phyloP scores from a whole-genome alignment of 225 moss, liverwort and hornwort species.

The Climacium dendroides region DNA sequence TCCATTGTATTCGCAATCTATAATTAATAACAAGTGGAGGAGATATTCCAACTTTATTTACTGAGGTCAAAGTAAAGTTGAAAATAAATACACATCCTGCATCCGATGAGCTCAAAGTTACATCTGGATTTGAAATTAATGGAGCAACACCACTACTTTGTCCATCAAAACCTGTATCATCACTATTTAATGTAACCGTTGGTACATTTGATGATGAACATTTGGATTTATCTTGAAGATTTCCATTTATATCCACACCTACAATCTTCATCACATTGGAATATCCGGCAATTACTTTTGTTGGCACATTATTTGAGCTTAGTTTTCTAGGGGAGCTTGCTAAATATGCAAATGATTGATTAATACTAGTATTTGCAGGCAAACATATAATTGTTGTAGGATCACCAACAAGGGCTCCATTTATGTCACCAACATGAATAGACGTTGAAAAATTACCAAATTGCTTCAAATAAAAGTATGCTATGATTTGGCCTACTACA shows the following conservation, averaged over 20 bases:
- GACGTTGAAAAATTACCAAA: background rate
- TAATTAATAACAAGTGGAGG: background rate
- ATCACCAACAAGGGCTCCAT: background rate
- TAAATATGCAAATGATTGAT: slow-evolving; percentile 8
- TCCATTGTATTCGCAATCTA: background rate
- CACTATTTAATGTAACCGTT: background rate
- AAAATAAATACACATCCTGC: slow-evolving; percentile 3
- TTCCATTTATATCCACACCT: slow-evolving; percentile 23
- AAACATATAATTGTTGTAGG: background rate
- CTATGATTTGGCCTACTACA: background rate
- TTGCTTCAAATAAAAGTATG: background rate
- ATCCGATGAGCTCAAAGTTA: background rate
- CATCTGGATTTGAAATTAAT: background rate
- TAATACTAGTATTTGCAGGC: background rate
- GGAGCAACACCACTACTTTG: slow-evolving; percentile 12
- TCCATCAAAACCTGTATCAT: slow-evolving; percentile 10
- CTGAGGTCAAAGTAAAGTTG: slow-evolving; percentile 5
- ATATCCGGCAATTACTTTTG: background rate
- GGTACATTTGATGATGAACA: background rate
- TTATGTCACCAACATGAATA: background rate
- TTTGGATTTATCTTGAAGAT: slow-evolving; percentile 21
- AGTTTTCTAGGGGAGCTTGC: background rate
- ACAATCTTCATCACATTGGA: slow-evolving; percentile 11
- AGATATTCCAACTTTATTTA: background rate
- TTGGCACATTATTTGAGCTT: background rate